Conservation (phyloP, 768 basidiomycete species). For the Gloeopeniophorella convolvens region DNA sequence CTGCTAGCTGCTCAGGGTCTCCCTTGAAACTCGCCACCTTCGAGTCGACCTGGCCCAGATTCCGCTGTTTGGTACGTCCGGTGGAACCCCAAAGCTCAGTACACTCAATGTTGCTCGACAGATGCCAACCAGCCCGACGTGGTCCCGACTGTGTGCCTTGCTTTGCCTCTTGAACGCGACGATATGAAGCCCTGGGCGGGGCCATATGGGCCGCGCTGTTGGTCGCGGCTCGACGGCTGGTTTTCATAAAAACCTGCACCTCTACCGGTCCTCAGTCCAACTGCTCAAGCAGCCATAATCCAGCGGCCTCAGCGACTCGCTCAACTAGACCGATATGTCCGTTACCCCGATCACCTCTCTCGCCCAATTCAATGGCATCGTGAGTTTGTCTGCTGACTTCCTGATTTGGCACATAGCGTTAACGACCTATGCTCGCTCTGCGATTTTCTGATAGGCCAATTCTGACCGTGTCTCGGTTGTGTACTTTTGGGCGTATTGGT, state of each 20-base stretch:
- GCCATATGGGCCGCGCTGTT: no score
- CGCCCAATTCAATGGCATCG: slow-evolving; percentile 8
- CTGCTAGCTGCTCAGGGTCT: not conserved
- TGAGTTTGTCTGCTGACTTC: slow-evolving; percentile 5
- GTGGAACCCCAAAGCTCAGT: not conserved
- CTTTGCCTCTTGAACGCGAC: no score
- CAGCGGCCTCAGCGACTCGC: not conserved
- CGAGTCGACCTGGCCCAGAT: slow-evolving; percentile 1
- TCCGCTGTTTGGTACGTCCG: slow-evolving; percentile 7
- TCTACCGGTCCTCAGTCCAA: not conserved
- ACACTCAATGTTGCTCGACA: not conserved
- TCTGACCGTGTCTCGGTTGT: slow-evolving; percentile 4
- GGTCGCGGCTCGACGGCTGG: no score
- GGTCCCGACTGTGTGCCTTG: not conserved
- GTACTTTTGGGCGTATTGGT: slow-evolving; percentile 19
- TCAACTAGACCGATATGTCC: slow-evolving; percentile 3
- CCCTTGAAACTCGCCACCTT: not conserved
- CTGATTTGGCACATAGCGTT: not conserved
- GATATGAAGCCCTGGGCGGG: no score
- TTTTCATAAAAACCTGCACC: slow-evolving; percentile 5
- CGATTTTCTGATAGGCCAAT: slow-evolving; percentile 1
- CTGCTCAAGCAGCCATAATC: no score
- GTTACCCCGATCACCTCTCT: slow-evolving; percentile 12
- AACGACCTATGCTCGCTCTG: not conserved
- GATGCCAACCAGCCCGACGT: slow-evolving; percentile 4